Conservation (phyloP, 2,329 filamentous ascomycete species). For the Aspergillus piperis region DNA sequence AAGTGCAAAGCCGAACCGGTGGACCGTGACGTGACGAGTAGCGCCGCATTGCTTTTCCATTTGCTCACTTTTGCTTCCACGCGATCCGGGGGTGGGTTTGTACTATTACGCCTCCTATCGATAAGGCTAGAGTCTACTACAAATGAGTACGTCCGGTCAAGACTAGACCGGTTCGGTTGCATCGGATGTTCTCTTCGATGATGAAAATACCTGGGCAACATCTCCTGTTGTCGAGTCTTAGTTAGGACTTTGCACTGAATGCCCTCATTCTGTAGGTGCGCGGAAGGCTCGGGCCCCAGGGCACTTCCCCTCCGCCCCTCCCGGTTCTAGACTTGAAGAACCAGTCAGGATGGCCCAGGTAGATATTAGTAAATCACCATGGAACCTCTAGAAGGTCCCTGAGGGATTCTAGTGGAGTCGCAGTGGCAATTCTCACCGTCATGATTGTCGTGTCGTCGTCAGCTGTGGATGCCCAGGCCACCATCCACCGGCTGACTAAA, state of each 20-base stretch:
- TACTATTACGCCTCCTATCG: constrained; percentile 30
- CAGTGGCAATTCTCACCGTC: constrained; percentile 1
- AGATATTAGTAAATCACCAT: not conserved
- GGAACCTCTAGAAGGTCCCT: constrained; percentile 3
- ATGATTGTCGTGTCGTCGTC: constrained; percentile 8
- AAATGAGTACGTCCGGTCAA: not conserved
- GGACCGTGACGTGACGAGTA: constrained; percentile 28
- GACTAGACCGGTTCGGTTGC: constrained; percentile 23
- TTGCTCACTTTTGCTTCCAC: not conserved
- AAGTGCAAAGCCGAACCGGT: not conserved
- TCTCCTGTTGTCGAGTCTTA: too few species aligned
- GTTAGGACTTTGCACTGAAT: not conserved
- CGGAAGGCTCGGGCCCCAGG: not conserved
- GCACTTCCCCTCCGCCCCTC: not conserved
- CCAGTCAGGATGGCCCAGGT: not conserved
- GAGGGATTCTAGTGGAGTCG: not conserved
- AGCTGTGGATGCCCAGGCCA: not conserved
- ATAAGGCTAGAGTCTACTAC: constrained; percentile 11
- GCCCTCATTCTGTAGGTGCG: not conserved
- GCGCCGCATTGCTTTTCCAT: constrained; percentile 30
- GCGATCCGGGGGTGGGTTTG: constrained; percentile 28
- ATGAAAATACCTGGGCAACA: constrained; percentile 11
- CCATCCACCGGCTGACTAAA: constrained; percentile 5
- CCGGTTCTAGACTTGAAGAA: constrained; percentile 3
- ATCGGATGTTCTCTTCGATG: constrained; percentile 18